Percentiles rank a stretch among this genome's conserved stretches.
These are phyloP conservation scores for Venturia oleaginea DNA, from an alignment of 2,329 filamentous ascomycete genomes.

Conservation along the genomic window DNA sequence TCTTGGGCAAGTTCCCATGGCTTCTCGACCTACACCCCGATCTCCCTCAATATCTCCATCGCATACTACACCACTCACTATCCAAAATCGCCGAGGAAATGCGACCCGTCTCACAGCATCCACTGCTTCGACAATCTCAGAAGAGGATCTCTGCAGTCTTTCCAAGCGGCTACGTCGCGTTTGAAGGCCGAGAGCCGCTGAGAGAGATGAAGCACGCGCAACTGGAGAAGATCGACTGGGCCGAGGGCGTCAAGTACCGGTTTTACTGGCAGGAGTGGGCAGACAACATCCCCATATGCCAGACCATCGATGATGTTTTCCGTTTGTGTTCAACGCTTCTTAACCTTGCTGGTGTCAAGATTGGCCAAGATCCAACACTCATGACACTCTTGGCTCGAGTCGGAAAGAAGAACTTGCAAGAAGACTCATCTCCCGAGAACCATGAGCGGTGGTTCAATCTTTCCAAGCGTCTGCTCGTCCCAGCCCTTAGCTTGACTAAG, in stretches of 20 bases:
- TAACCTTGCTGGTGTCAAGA: slow-evolving; percentile 78
- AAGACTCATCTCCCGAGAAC: slow-evolving; percentile 64
- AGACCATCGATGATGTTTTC: slow-evolving; percentile 84
- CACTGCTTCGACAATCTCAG: slow-evolving; percentile 18
- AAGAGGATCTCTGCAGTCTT: slow-evolving; percentile 27
- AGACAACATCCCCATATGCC: slow-evolving; percentile 86
- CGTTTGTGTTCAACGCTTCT: slow-evolving; percentile 75
- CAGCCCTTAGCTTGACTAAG: slow-evolving; percentile 76
- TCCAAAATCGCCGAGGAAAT: slow-evolving; percentile 59
- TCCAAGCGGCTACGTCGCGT: slow-evolving; percentile 35
- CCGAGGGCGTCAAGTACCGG: slow-evolving; percentile 70
- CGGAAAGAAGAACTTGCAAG: slow-evolving; percentile 62
- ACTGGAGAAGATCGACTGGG: slow-evolving; percentile 61
- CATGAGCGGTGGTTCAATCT: slow-evolving; percentile 73
- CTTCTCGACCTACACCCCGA: slow-evolving; percentile 77
- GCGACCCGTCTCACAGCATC: slow-evolving; percentile 41
- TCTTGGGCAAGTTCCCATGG: slow-evolving; percentile 89
- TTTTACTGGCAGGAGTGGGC: slow-evolving; percentile 98
- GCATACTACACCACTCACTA: slow-evolving; percentile 74
- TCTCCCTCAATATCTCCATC: slow-evolving; percentile 70
- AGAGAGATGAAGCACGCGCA: slow-evolving; percentile 56
- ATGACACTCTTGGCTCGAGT: slow-evolving; percentile 79
- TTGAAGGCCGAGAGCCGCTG: neutral
- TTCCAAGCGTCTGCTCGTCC: slow-evolving; percentile 74
- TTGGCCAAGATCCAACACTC: slow-evolving; percentile 72